These are phyloP conservation scores for Naganishia sp. DNA, from an alignment of 1,284 basidiomycete species.

Conservation along the genomic window DNA sequence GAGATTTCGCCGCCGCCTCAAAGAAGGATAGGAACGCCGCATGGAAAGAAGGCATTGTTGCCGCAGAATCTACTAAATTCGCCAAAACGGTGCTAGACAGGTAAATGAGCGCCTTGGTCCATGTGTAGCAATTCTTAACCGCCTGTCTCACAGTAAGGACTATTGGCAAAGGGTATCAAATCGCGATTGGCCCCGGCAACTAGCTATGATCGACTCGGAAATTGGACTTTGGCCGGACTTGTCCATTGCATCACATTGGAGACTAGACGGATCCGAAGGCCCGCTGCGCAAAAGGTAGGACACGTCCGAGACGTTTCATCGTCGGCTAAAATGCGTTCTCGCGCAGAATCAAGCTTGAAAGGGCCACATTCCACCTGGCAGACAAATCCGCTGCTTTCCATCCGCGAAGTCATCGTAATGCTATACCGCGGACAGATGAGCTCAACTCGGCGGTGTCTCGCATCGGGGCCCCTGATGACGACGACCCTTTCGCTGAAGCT, in stretches of 20 bases:
- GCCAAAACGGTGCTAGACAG: constrained; percentile 47
- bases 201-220: constrained; percentile 57
- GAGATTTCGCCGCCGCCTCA: constrained; percentile 48
- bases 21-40: constrained; percentile 53
- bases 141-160: constrained; percentile 42
- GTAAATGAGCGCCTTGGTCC: constrained; percentile 29
- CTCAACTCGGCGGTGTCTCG: constrained; percentile 64
- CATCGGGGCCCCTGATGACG: constrained; percentile 73
- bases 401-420: constrained; percentile 55
- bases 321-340: neutral
- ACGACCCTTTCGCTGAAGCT: constrained; percentile 72
- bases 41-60: constrained; percentile 42
- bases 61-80: constrained; percentile 42
- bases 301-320: neutral
- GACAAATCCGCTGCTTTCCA: constrained; percentile 29
- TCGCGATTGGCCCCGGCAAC: constrained; percentile 51
- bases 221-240: constrained; percentile 74
- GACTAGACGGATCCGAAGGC: constrained; percentile 83
- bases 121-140: neutral
- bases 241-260: constrained; percentile 62
- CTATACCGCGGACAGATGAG: constrained; percentile 62
- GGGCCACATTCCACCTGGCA: constrained; percentile 25
- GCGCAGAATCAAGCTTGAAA: constrained; percentile 70
- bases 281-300: constrained; percentile 74
- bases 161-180: constrained; percentile 50